phyloP scores from a whole-genome alignment of 495 filamentous ascomycete species.

The Poronia punctata region DNA sequence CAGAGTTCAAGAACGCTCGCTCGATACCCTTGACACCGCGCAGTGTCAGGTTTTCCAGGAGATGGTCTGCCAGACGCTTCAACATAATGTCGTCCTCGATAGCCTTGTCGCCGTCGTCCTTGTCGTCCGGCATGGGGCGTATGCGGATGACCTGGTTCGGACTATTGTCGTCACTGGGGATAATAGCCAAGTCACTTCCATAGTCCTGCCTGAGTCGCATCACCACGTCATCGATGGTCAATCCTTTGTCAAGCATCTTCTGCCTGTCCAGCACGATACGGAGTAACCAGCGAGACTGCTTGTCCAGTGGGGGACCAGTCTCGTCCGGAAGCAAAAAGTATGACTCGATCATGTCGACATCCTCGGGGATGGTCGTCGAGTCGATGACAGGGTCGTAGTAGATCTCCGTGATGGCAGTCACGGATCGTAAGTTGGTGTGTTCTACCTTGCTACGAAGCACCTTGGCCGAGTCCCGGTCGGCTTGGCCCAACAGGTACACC shows the following conservation, averaged over 20 bases:
- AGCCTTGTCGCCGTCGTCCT: slow-evolving; percentile 71
- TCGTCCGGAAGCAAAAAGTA: slow-evolving; percentile 95
- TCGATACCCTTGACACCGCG: slow-evolving; percentile 85
- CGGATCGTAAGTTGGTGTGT: slow-evolving; percentile 88
- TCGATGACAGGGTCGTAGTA: slow-evolving; percentile 95
- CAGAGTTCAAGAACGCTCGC: slow-evolving; percentile 85
- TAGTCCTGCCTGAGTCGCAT: slow-evolving; percentile 79
- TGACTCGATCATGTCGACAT: slow-evolving; percentile 90
- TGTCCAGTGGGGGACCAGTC: slow-evolving; percentile 57
- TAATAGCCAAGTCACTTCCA: slow-evolving; percentile 77
- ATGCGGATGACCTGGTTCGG: slow-evolving; percentile 92
- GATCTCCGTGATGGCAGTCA: slow-evolving; percentile 87
- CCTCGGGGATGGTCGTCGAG: slow-evolving; percentile 74
- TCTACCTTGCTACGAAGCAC: slow-evolving; percentile 79
- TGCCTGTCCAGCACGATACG: slow-evolving; percentile 89
- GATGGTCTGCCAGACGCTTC: slow-evolving; percentile 81
- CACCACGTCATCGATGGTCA: slow-evolving; percentile 91
- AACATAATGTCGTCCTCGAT: slow-evolving; percentile 84
- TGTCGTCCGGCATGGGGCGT: slow-evolving; percentile 68
- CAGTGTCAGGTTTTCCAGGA: slow-evolving; percentile 82
- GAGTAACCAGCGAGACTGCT: slow-evolving; percentile 89
- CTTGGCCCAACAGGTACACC: slow-evolving; percentile 67
- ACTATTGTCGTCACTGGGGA: slow-evolving; percentile 97
- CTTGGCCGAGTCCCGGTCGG: slow-evolving; percentile 75
- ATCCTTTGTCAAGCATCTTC: slow-evolving; percentile 88